phyloP scores from a whole-genome alignment of 2,329 filamentous ascomycete genomes.

The Sclerotinia minor region DNA sequence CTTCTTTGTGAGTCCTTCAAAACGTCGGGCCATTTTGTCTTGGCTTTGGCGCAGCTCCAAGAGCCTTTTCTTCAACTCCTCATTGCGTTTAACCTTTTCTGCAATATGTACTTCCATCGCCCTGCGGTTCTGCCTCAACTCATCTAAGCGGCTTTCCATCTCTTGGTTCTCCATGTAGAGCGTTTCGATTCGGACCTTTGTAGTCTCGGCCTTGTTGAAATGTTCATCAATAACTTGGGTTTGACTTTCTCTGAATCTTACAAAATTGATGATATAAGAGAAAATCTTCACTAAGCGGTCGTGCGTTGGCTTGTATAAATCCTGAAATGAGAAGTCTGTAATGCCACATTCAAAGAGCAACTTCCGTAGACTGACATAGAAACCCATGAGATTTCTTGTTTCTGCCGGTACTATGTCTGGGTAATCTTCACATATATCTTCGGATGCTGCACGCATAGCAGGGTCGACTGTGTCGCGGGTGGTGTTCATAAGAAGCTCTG shows the following conservation, averaged over 20 bases:
- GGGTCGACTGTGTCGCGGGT: constrained; percentile 92
- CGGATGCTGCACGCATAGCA: constrained; percentile 87
- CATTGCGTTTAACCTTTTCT: constrained; percentile 82
- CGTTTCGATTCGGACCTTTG: constrained; percentile 83
- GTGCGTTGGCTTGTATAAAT: constrained; percentile 88
- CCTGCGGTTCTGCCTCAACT: constrained; percentile 77
- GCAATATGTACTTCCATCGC: constrained; percentile 78
- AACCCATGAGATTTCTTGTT: constrained; percentile 92
- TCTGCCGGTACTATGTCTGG: constrained; percentile 82
- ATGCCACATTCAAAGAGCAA: constrained; percentile 87
- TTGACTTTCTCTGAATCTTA: constrained; percentile 92
- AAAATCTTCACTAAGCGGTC: constrained; percentile 92
- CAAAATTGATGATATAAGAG: constrained; percentile 98
- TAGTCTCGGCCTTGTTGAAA: constrained; percentile 85
- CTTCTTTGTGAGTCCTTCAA: constrained; percentile 80
- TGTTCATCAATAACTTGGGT: constrained; percentile 87
- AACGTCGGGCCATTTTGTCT: constrained; percentile 75
- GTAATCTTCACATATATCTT: constrained; percentile 82
- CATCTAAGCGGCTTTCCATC: constrained; percentile 74
- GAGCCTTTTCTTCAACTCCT: constrained; percentile 79
- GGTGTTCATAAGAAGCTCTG: constrained; percentile 88
- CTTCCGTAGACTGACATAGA: constrained; percentile 80
- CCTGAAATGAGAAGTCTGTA: constrained; percentile 88
- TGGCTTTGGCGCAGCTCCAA: constrained; percentile 80
- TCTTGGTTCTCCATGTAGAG: constrained; percentile 85